These are phyloP conservation scores for Carex scoparia DNA, from an alignment of 176 grass and related monocot genomes.

Conservation along the genomic window DNA sequence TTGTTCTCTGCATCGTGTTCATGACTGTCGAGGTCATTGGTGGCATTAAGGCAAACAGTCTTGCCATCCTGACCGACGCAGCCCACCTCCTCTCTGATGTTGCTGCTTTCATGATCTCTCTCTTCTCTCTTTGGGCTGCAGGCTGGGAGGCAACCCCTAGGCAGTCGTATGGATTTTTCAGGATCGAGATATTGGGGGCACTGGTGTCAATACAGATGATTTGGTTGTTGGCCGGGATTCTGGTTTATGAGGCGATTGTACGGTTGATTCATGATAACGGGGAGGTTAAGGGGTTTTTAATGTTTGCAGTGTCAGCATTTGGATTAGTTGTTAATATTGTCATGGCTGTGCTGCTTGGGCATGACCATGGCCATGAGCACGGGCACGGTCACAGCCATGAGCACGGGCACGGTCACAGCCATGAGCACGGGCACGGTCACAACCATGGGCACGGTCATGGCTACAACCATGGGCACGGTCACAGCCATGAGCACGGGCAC, in stretches of 20 bases:
- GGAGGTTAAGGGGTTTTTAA: slow-evolving; percentile 75
- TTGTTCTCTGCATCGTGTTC: slow-evolving; percentile 81
- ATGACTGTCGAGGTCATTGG: slow-evolving; percentile 91
- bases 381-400: slow-evolving; percentile 32
- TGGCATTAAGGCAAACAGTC: slow-evolving; percentile 93
- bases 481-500: slow-evolving; percentile 38
- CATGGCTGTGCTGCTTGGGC: slow-evolving; percentile 92
- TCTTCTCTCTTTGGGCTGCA: slow-evolving; percentile 91
- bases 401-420: slow-evolving; percentile 32
- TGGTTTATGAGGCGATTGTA: slow-evolving; percentile 88
- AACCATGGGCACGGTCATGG: slow-evolving; percentile 26
- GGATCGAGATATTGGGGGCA: slow-evolving; percentile 83
- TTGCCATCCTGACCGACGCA: slow-evolving; percentile 92
- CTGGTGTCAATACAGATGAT: slow-evolving; percentile 96
- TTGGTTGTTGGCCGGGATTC: slow-evolving; percentile 90
- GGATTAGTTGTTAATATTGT: slow-evolving; percentile 90
- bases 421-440: slow-evolving; percentile 43
- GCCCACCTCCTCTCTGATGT: slow-evolving; percentile 98
- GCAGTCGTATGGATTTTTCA: slow-evolving; percentile 92
- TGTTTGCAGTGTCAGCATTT: slow-evolving; percentile 95
- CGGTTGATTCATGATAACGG: slow-evolving; percentile 69
- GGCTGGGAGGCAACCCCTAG: slow-evolving; percentile 96
- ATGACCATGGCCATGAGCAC: slow-evolving; percentile 87
- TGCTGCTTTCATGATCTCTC: slow-evolving; percentile 87
- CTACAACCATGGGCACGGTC: slow-evolving; percentile 25